These are phyloP conservation scores for Phoma herbarum DNA, from an alignment of 2,329 filamentous ascomycete species.

Conservation along the genomic window DNA sequence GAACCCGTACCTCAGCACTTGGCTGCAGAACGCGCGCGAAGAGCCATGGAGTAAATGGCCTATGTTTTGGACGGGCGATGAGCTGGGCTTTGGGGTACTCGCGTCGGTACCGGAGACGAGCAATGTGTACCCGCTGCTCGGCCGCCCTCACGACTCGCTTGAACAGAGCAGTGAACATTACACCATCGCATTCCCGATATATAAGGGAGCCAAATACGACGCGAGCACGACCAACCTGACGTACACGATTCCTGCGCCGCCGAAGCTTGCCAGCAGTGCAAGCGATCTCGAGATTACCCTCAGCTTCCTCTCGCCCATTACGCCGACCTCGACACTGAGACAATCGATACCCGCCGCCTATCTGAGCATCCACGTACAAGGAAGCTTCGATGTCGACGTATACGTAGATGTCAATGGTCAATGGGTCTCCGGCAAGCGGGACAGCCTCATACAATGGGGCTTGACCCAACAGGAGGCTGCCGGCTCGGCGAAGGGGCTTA, in stretches of 20 bases:
- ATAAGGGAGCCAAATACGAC: constrained; percentile 70
- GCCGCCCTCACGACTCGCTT: constrained; percentile 71
- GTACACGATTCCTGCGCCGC: constrained; percentile 64
- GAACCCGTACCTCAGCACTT: constrained; percentile 62
- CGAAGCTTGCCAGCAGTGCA: constrained; percentile 40
- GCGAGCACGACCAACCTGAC: constrained; percentile 75
- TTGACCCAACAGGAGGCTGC: constrained; percentile 59
- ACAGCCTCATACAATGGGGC: constrained; percentile 75
- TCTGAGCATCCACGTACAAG: constrained; percentile 74
- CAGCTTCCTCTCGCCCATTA: constrained; percentile 80
- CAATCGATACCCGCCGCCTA: constrained; percentile 87
- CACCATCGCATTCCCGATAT: constrained; percentile 66
- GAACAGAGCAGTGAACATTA: constrained; percentile 57
- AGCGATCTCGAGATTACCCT: constrained; percentile 64
- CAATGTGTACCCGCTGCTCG: constrained; percentile 70
- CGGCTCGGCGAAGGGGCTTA: constrained; percentile 56
- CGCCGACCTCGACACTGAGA: constrained; percentile 79
- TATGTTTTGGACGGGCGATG: constrained; percentile 80
- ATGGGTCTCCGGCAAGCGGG: constrained; percentile 81
- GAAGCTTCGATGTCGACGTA: constrained; percentile 62
- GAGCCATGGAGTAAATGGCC: constrained; percentile 86
- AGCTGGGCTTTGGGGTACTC: constrained; percentile 71
- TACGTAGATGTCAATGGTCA: constrained; percentile 64
- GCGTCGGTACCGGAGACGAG: constrained; percentile 68
- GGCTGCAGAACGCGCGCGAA: constrained; percentile 72